phyloP scores from a whole-genome alignment of 768 basidiomycete genomes.

The Rickenella mellea region DNA sequence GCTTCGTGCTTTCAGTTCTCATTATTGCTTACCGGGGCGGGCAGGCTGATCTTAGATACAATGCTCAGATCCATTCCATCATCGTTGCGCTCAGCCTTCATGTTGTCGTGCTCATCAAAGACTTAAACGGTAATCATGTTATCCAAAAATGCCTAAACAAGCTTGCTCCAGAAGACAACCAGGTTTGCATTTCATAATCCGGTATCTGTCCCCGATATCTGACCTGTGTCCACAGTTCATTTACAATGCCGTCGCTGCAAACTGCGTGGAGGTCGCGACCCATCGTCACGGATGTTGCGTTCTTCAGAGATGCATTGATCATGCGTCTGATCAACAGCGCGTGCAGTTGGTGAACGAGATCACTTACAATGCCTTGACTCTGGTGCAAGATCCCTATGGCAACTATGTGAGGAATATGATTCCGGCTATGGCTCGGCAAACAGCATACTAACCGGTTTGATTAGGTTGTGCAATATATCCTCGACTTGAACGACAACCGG shows the following conservation, averaged over 20 bases:
- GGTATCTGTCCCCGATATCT: not conserved
- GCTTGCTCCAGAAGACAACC: constrained; percentile 96
- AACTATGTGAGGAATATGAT: constrained; percentile 57
- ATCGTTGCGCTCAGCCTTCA: constrained; percentile 94
- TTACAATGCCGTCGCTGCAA: constrained; percentile 97
- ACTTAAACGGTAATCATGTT: constrained; percentile 93
- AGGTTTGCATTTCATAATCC: constrained; percentile 36
- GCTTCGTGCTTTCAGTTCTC: constrained; percentile 28
- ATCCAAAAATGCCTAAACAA: constrained; percentile 99
- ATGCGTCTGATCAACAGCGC: constrained; percentile 92
- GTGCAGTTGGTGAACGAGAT: constrained; percentile 97
- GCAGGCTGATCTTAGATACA: constrained; percentile 76
- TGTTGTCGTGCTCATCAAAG: constrained; percentile 99
- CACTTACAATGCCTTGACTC: constrained; percentile 93
- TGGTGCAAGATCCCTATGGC: constrained; percentile 95
- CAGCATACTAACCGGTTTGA: constrained; percentile 1
- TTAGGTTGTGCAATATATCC: constrained; percentile 96
- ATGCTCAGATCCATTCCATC: constrained; percentile 91
- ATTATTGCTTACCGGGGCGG: constrained; percentile 30
- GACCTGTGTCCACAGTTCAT: constrained; percentile 58
- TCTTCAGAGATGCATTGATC: constrained; percentile 94
- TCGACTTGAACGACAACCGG: constrained; percentile 95
- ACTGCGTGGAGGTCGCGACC: constrained; percentile 97
- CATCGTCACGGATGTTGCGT: constrained; percentile 99
- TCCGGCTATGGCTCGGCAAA: not conserved